These are phyloP conservation scores for Fusarium liriodendri DNA, from an alignment of 2,329 filamentous ascomycete genomes.

Conservation along the genomic window DNA sequence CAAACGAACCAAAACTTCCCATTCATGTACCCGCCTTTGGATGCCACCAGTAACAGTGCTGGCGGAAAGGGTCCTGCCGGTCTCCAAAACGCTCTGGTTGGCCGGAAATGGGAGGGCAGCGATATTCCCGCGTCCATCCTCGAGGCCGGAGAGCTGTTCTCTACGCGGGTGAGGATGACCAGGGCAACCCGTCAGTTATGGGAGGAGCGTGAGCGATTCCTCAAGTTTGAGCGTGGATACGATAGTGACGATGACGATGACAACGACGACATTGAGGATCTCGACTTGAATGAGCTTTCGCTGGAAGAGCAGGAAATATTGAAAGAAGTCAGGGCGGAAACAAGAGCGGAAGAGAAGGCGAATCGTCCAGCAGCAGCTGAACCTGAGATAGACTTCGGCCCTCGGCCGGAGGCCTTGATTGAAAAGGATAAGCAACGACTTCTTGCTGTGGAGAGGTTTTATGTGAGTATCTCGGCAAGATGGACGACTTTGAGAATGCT, in stretches of 20 bases:
- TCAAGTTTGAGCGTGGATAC: constrained; percentile 94
- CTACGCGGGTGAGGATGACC: constrained; percentile 89
- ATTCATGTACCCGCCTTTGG: constrained; percentile 94
- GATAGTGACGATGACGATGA: constrained; percentile 63
- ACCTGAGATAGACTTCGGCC: constrained; percentile 57
- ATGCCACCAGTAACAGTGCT: constrained; percentile 87
- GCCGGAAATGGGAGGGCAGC: constrained; percentile 90
- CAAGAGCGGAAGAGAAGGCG: constrained; percentile 42
- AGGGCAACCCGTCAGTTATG: constrained; percentile 92
- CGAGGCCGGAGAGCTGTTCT: constrained; percentile 93
- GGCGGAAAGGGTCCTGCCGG: constrained; percentile 89
- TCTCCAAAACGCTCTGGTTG: constrained; percentile 82
- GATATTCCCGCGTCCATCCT: constrained; percentile 95
- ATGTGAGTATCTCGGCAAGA: constrained; percentile 69
- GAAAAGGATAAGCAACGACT: constrained; percentile 73
- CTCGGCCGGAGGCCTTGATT: constrained; percentile 59
- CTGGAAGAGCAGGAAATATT: constrained; percentile 54
- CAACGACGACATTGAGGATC: constrained; percentile 57
- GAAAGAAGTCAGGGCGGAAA: constrained; percentile 55
- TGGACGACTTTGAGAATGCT: not conserved
- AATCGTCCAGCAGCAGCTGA: constrained; percentile 32
- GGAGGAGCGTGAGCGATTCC: constrained; percentile 91
- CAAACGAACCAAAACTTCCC: constrained; percentile 99
- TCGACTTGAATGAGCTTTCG: constrained; percentile 59
- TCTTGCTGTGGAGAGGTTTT: constrained; percentile 82